A percentile compares a stretch with the other conserved stretches of the same genome.
Evolutionary conservation across 441 rosid species (phyloP).

Genomic region (Pelargonium citronellum): DNA sequence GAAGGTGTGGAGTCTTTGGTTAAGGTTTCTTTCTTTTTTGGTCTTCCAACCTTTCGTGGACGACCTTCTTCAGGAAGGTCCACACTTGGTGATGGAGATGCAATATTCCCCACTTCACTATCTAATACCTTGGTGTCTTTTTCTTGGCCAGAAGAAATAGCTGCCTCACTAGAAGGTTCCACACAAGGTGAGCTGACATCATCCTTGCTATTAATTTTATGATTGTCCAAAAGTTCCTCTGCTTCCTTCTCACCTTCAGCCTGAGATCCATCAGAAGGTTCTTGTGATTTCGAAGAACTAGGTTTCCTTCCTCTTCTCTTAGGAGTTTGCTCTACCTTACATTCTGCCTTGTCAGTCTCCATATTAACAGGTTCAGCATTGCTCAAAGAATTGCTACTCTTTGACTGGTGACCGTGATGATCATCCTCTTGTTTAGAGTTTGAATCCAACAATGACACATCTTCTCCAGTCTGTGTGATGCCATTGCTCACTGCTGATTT

Average conservation of each 20-base stretch:
- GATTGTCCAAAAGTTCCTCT: slow-evolving; percentile 30
- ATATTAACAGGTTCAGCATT: slow-evolving; percentile 30
- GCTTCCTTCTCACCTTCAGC: slow-evolving; percentile 39
- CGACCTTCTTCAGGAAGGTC: slow-evolving; percentile 8
- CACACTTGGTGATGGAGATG: slow-evolving; percentile 10
- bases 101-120: slow-evolving; percentile 18
- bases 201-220: slow-evolving; percentile 32
- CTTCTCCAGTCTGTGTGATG: slow-evolving; percentile 31
- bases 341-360: slow-evolving; percentile 31
- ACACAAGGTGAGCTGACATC: slow-evolving; percentile 29
- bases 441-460: slow-evolving; percentile 43
- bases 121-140: slow-evolving; percentile 42
- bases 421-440: slow-evolving; percentile 39
- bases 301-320: slow-evolving; percentile 37
- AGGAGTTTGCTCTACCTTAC: slow-evolving; percentile 31
- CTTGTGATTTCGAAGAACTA: slow-evolving; percentile 31
- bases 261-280: slow-evolving; percentile 38
- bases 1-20: slow-evolving; percentile 40
- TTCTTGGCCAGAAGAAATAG: slow-evolving; percentile 39
- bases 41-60: slow-evolving; percentile 16
- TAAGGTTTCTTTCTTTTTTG: slow-evolving; percentile 49
- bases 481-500: slow-evolving; percentile 14
- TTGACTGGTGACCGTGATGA: slow-evolving; percentile 32
- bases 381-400: slow-evolving; percentile 28
- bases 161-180: slow-evolving; percentile 36